Evolutionary conservation across 176 grass and related monocot genomes (phyloP).

Genomic region (Luzula sylvatica): DNA sequence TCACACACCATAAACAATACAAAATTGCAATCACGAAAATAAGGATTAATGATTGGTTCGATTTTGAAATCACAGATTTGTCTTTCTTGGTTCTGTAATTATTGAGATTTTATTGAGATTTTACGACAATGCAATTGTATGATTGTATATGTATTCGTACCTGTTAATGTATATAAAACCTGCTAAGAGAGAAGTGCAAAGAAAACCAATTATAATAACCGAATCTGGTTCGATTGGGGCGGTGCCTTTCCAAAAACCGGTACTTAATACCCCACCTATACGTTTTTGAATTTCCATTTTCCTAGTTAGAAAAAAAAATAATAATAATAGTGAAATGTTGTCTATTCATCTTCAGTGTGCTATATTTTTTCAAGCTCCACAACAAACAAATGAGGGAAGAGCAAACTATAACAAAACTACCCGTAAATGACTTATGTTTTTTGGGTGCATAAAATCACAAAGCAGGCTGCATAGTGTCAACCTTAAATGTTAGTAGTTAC

Average conservation of each 20-base stretch:
- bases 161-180: constrained; percentile 81
- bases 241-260: constrained; percentile 66
- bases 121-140: neutral
- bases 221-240: constrained; percentile 83
- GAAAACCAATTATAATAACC: constrained; percentile 56
- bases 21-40: constrained; percentile 44
- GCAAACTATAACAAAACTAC: no score
- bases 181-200: constrained; percentile 49
- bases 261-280: constrained; percentile 90
- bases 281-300: constrained; percentile 78
- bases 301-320: constrained; percentile 25
- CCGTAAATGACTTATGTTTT: no score
- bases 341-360: no score
- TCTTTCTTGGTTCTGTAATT: constrained; percentile 38
- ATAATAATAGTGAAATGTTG: no score
- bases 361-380: no score
- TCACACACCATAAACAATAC: constrained; percentile 73
- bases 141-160: constrained; percentile 20
- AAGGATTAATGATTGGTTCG: constrained; percentile 59
- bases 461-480: no score
- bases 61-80: constrained; percentile 43
- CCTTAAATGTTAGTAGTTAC: no score
- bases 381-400: no score
- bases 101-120: neutral
- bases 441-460: no score